Evolutionary conservation across 1,139 yeast species (phyloP), one percentile per base, ranked within the genome.

Genomic region (Suhomyces yuchorum): DNA sequence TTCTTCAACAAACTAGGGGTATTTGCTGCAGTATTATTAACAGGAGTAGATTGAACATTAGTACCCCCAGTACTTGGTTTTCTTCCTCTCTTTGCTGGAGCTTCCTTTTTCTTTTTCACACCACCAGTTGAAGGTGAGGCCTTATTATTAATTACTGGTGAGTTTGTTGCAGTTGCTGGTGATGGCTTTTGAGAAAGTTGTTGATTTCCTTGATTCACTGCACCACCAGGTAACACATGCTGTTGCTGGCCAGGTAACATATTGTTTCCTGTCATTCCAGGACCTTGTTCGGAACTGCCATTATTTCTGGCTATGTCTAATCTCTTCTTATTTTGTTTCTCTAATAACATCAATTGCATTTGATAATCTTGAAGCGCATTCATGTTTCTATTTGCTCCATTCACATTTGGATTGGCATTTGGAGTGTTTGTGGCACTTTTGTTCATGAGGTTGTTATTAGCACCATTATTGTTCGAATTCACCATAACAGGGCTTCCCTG

Each of bases 361-460:
- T 87, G 93, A 63, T 87, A 87, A 61, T 86, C 92, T 53, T 84
- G 87, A 42, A 86, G 68, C 1, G 80, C 80, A 56, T 73, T 73
- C 57, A 66, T 63, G 55, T 72, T 74, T 44, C 70, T 61, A 43
- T 54, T 58, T 4, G 51, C 52, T 4, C 51, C 51, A 26, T 50
- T 50, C 22, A 20, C 26, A 9, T 35, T 38, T 11, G 47, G 40
- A 35, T 38, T 35, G 18, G 43, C 44, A 9, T 48, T 40, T 12
- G 49, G 44, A 22, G 23, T 41, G 19, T 40, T 47, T 12, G 40
- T 42, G 6, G 19, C 26, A 20, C 20, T 36, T 24, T 37, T 46
- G 36, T 40, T 47, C 42, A 36, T 42, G 37, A 37, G 47, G 35
- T 50, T 51, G 43, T 44, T 52, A 39, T 37, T 43, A 8, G 28